Evolutionary conservation across 208 protist species (phyloP), one percentile per base, ranked within the genome.

Genomic region (Leishmania aethiopica): DNA sequence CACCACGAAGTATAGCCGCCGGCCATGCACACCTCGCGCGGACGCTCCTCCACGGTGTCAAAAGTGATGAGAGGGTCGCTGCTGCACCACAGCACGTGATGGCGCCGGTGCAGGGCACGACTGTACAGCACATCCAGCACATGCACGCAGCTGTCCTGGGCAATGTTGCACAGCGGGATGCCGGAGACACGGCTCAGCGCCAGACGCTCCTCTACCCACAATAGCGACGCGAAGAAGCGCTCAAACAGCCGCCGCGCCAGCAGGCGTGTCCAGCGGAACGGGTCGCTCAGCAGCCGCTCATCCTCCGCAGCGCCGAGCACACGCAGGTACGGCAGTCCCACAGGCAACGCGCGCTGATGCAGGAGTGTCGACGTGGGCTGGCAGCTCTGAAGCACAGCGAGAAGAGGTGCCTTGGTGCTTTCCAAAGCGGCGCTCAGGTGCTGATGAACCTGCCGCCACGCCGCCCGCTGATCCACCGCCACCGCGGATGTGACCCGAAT

Each of bases 141-240:
- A 79, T 96, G 92, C 86, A 93, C 93, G 78, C 92, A 94, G 77
- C 92, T 96, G 83, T 98, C 95, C 77, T 95, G 91, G 17, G 85
- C 90, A 28, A 98, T 84, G 84, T 98, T 98, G 84, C 95, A 97
- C 3, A 97, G 66, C 64, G 95, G 95, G 45, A 98, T 91, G n/a
- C 88, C 88, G 4, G 93, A 88, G 57, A 95, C 17, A 40, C 95
- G 89, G 69, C 93, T 96, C 87, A 96, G 88, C 59, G 91, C 88
- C 45, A 98, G 78, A 8, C 92, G 90, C 86, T 98, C 94, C 82
- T 97, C 91, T 40, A 96, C 88, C 94, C 93, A 97, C 55, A 96
- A 80, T 10, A 89, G 71, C 11, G 92, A 95, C 11, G 95, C 92
- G 74, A 91, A 96, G 79, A 92, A 96, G 28, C 95, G 91, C 81